A percentile compares a stretch with the other conserved stretches of the same genome.
Conservation (phyloP, 2,329 filamentous ascomycete species). For the Hortaea sp. region DNA sequence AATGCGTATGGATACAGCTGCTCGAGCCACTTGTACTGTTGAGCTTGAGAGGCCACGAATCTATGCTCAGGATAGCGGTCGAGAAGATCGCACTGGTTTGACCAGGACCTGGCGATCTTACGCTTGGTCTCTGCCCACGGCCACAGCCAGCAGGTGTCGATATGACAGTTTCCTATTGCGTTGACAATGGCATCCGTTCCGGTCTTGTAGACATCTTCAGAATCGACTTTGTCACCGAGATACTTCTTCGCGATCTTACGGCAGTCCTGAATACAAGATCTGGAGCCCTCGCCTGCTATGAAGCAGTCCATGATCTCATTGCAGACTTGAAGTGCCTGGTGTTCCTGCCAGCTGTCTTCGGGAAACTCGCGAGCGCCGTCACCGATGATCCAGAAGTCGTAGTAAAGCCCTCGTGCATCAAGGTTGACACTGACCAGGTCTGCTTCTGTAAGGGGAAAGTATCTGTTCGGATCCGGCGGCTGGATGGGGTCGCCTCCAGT, state of each 20-base stretch:
- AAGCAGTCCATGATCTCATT: conserved; percentile 88
- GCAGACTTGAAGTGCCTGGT: conserved; percentile 71
- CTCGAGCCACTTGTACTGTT: conserved; percentile 98
- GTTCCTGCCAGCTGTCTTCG: conserved; percentile 75
- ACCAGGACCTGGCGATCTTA: conserved; percentile 93
- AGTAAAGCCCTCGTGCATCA: conserved; percentile 69
- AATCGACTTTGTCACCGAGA: conserved; percentile 70
- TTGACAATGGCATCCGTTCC: conserved; percentile 59
- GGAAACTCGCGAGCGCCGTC: conserved; percentile 91
- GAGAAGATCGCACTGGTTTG: conserved; percentile 90
- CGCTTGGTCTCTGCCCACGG: conserved; percentile 96
- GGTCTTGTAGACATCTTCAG: conserved; percentile 66
- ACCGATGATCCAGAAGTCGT: conserved; percentile 92
- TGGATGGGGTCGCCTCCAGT: conserved; percentile 76
- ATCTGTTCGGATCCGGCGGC: conserved; percentile 75
- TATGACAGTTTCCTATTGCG: conserved; percentile 92
- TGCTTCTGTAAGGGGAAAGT: conserved; percentile 65
- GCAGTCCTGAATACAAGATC: conserved; percentile 67
- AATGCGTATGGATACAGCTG: conserved; percentile 78
- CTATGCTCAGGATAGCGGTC: conserved; percentile 89
- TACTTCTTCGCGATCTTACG: conserved; percentile 78
- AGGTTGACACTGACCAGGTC: conserved; percentile 85
- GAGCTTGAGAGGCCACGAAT: conserved; percentile 86
- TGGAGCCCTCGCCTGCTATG: conserved; percentile 61
- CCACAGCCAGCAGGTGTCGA: conserved; percentile 98